Evolutionary conservation across 306 rosid species (phyloP), one percentile per base, ranked within the genome.

Genomic region (Crataegus laevigata): DNA sequence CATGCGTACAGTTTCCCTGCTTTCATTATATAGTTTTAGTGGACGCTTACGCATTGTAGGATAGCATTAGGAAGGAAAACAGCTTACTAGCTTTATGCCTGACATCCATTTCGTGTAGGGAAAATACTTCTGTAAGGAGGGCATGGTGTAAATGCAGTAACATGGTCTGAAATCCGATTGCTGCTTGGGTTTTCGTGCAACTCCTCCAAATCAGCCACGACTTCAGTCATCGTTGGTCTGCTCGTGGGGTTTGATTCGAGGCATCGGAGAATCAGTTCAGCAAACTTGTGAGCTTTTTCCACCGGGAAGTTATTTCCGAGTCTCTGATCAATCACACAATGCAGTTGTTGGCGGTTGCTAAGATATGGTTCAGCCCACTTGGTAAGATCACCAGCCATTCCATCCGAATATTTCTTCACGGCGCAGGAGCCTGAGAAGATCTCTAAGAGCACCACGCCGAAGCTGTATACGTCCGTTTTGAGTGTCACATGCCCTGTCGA

Each of bases 371-470:
- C 40, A 4, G 82, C 87, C 82, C 85, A 72, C 66, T 21, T 80
- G 6, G 77, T 74, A 15, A 82, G 84, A 69, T 79, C 75, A 22
- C 83, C 88, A 28, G 26, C 42, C 43, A 24, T 59, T 71, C 84
- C 81, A 62, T 82, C 62, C 24, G 88, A 75, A 73, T 78, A 76
- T 45, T 75, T 75, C 78, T 70, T 78, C 63, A 80, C 76, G 12
- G 84, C 81, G 66, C 70, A 36, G 26, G 70, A 72, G 38, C 84
- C 88, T 1, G 81, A 75, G 3, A 84, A 72, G 57, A 84, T 84
- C 82, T 87, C 75, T n/a, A 87, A 71, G 21, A 87, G 70, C 55
- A 87, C 81, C 72, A 82, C 88, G 38, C 90, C 88, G 15, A 87
- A 87, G 81, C 88, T 80, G 74, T 87, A 82, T 5, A 80, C 82